These are phyloP conservation scores for Phaseolus coccineus DNA, from an alignment of 331 rosid genomes.

Conservation along the genomic window DNA sequence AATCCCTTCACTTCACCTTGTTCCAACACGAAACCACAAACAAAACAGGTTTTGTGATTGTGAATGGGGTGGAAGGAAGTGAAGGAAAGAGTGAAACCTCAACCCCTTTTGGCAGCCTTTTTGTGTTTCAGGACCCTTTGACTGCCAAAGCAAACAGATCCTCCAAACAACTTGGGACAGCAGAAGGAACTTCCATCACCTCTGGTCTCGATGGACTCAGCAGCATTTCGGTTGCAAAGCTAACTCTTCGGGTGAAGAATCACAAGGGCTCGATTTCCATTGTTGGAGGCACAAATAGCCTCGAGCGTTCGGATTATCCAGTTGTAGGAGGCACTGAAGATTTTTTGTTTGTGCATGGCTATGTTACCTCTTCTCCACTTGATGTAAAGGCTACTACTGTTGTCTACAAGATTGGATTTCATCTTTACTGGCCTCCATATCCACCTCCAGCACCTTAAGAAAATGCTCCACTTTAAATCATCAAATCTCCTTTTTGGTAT, in stretches of 20 bases:
- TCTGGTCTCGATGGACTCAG: constrained; percentile 74
- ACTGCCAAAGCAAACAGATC: constrained; percentile 55
- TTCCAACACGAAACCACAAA: constrained; percentile 77
- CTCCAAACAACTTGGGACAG: constrained; percentile 64
- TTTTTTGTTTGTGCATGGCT: constrained; percentile 80
- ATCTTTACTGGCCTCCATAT: constrained; percentile 89
- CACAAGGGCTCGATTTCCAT: constrained; percentile 66
- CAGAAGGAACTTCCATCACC: constrained; percentile 74
- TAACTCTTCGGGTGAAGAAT: constrained; percentile 62
- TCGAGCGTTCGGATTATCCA: constrained; percentile 63
- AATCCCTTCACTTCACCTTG: constrained; percentile 71
- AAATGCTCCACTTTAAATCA: neutral
- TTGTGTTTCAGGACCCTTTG: constrained; percentile 72
- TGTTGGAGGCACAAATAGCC: constrained; percentile 66
- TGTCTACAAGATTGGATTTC: constrained; percentile 67
- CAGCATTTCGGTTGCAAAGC: constrained; percentile 67
- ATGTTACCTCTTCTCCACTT: constrained; percentile 68
- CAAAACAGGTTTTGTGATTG: constrained; percentile 74
- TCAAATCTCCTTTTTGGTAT: too few relatives aligned
- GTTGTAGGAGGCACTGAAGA: constrained; percentile 84
- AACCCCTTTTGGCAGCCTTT: constrained; percentile 76
- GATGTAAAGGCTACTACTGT: constrained; percentile 57
- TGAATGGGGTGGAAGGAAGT: constrained; percentile 60
- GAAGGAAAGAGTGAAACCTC: constrained; percentile 56
- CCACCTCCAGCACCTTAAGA: constrained; percentile 49